Conservation (phyloP, 2,329 filamentous ascomycete genomes). For the Tolypocladium sp. region DNA sequence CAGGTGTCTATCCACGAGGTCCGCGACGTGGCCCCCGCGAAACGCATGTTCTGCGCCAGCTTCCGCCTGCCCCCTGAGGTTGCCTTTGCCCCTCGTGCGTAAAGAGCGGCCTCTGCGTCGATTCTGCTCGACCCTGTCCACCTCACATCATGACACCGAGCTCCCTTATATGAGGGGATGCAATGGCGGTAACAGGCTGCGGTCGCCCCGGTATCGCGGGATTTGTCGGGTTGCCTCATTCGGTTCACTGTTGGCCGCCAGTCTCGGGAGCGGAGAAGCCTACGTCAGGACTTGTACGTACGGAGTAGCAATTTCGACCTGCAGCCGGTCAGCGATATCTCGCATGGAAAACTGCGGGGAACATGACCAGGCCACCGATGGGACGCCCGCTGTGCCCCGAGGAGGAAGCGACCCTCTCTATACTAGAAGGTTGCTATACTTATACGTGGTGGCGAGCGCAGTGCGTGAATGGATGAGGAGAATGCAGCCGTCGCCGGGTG, state of each 20-base stretch:
- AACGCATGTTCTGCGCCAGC: slow-evolving; percentile 93
- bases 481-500: background rate
- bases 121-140: background rate
- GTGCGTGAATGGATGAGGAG: background rate
- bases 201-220: background rate
- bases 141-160: background rate
- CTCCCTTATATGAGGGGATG: background rate
- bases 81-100: slow-evolving; percentile 52
- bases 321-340: slow-evolving; percentile 3
- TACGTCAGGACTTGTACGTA: background rate
- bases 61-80: slow-evolving; percentile 79
- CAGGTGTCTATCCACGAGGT: slow-evolving; percentile 58
- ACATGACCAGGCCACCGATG: background rate
- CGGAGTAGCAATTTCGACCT: background rate
- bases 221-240: background rate
- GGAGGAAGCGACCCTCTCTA: background rate
- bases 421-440: background rate
- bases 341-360: slow-evolving; percentile 1
- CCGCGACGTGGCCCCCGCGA: slow-evolving; percentile 82
- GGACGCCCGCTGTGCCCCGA: background rate
- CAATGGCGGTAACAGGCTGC: background rate
- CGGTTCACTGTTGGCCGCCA: background rate
- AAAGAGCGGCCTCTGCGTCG: background rate
- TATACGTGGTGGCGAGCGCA: background rate
- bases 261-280: background rate